These are phyloP conservation scores for Phytophthora hybrid DNA, from an alignment of 352 stramenopile species.

Conservation along the genomic window DNA sequence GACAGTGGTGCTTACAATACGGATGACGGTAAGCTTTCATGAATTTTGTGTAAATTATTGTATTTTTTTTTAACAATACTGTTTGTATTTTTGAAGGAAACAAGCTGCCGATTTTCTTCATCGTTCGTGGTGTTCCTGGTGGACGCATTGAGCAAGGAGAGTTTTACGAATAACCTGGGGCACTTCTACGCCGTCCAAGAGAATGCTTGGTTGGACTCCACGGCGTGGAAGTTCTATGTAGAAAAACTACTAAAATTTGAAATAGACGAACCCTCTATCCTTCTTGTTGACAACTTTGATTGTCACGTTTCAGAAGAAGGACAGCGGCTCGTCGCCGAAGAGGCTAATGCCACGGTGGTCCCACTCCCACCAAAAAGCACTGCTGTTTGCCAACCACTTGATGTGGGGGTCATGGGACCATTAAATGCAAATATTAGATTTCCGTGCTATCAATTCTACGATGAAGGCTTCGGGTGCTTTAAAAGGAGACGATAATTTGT, in stretches of 20 bases:
- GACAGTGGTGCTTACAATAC: constrained; percentile 10
- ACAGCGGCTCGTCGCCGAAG: background rate
- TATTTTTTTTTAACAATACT: background rate
- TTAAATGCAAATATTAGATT: background rate
- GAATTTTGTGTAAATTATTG: constrained; percentile 4
- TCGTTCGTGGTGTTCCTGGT: background rate
- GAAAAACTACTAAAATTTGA: constrained; percentile 17
- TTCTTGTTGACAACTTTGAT: constrained; percentile 15
- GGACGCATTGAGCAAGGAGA: background rate
- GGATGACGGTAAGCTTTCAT: constrained; percentile 3
- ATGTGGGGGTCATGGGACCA: constrained; percentile 28
- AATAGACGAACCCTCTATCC: constrained; percentile 13
- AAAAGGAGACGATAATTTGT: background rate
- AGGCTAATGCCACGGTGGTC: constrained; percentile 6
- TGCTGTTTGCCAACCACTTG: constrained; percentile 22
- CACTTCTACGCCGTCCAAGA: no score
- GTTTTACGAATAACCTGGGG: no score
- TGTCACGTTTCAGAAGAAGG: no score
- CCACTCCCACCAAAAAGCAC: constrained; percentile 16
- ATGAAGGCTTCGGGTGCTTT: background rate
- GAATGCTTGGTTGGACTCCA: background rate
- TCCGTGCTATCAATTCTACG: background rate
- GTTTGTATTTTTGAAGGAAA: background rate
- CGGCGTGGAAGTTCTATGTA: constrained; percentile 7
- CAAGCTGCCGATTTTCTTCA: background rate